A percentile compares a stretch with the other conserved stretches of the same genome.
These are phyloP conservation scores for Debaryomyces psychrophilus DNA, from an alignment of 1,139 yeast genomes.

Conservation along the genomic window DNA sequence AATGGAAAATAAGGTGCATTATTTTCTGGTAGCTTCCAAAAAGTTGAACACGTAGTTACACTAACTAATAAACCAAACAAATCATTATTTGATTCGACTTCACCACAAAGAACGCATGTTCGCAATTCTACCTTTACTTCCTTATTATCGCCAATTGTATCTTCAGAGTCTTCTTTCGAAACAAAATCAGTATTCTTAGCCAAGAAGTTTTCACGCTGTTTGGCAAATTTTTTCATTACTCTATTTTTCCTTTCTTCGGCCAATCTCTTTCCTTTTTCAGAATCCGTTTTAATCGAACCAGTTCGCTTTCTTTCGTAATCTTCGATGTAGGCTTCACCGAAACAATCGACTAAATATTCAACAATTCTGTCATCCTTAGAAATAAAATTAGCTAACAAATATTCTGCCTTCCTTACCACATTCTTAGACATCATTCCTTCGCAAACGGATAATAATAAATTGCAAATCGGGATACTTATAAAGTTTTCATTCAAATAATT, in stretches of 20 bases:
- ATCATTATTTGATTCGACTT: slow-evolving; percentile 46
- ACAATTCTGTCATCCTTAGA: slow-evolving; percentile 50
- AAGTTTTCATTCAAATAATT: slow-evolving; percentile 47
- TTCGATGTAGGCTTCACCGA: slow-evolving; percentile 58
- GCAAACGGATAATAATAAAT: slow-evolving; percentile 52
- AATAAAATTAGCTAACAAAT: slow-evolving; percentile 53
- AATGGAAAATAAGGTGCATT: slow-evolving; percentile 15
- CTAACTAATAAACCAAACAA: slow-evolving; percentile 60
- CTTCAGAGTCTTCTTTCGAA: slow-evolving; percentile 13
- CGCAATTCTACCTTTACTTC: slow-evolving; percentile 23
- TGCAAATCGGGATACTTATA: slow-evolving; percentile 58
- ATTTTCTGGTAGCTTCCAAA: slow-evolving; percentile 51
- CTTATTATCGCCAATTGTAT: slow-evolving; percentile 14
- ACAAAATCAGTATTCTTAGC: slow-evolving; percentile 31
- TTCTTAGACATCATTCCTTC: slow-evolving; percentile 54
- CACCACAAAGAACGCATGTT: slow-evolving; percentile 70
- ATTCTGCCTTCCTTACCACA: slow-evolving; percentile 57
- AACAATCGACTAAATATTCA: slow-evolving; percentile 55
- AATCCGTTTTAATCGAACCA: slow-evolving; percentile 25
- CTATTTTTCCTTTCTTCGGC: slow-evolving; percentile 42
- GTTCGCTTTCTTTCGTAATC: slow-evolving; percentile 37
- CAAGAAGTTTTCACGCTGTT: slow-evolving; percentile 43
- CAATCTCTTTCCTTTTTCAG: slow-evolving; percentile 48
- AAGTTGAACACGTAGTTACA: slow-evolving; percentile 37
- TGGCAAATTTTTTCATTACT: slow-evolving; percentile 46